Evolutionary conservation across 1,284 basidiomycete species (phyloP).

Genomic region (Baeospora myosura): DNA sequence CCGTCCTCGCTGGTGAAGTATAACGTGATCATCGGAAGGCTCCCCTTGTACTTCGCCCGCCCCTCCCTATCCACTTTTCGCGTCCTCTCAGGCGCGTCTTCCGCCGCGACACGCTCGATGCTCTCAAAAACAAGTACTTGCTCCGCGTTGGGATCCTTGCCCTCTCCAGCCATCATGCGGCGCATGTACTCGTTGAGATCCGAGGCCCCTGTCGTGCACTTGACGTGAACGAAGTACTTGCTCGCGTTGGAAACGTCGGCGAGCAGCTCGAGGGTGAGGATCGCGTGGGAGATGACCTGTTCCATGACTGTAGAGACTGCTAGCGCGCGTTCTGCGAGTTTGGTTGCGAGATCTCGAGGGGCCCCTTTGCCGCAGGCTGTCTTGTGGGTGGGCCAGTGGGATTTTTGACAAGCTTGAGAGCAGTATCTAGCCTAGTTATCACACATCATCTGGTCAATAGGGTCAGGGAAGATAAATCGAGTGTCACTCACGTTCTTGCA

Average conservation of each 20-base stretch:
- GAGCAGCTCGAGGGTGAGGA: background rate
- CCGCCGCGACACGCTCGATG: background rate
- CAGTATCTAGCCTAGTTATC: slow-evolving; percentile 1
- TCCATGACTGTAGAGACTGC: slow-evolving; percentile 1
- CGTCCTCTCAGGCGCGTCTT: background rate
- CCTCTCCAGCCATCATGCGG: background rate
- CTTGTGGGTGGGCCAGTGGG: slow-evolving; percentile 1
- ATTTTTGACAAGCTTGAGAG: background rate
- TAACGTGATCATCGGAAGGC: background rate
- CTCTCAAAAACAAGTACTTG: background rate
- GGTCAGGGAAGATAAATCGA: background rate
- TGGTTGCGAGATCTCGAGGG: background rate
- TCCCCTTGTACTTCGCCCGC: background rate
- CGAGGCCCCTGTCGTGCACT: background rate
- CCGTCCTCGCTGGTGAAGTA: background rate
- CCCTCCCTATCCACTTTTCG: background rate
- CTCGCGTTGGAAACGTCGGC: background rate
- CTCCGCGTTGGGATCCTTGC: background rate
- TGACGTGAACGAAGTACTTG: background rate
- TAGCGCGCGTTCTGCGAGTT: background rate
- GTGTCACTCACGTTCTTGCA: background rate
- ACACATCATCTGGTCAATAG: background rate
- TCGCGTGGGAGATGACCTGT: background rate
- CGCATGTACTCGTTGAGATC: background rate
- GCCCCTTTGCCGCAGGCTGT: background rate